phyloP scores from a whole-genome alignment of 2,329 filamentous ascomycete species.

The Bipolaris bicolor region DNA sequence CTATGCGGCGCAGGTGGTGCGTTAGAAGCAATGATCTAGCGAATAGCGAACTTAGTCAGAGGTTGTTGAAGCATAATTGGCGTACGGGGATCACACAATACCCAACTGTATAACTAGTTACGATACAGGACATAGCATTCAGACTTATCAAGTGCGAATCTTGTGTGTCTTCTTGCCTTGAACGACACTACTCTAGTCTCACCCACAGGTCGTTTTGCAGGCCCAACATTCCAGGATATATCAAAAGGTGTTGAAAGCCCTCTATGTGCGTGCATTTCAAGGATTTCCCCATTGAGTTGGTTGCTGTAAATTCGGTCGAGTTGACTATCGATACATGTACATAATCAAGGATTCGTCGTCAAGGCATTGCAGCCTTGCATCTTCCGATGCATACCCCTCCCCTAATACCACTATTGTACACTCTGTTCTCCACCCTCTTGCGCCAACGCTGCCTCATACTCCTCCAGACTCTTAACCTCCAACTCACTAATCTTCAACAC shows the following conservation, averaged over 20 bases:
- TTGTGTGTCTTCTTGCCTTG: neutral
- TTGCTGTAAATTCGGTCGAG: neutral
- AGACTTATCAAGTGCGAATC: neutral
- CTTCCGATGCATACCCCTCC: neutral
- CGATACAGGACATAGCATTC: neutral
- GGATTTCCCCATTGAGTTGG: neutral
- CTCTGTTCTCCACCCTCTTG: constrained; percentile 6
- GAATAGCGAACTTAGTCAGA: neutral
- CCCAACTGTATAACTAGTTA: constrained; percentile 12
- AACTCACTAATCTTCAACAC: constrained; percentile 84
- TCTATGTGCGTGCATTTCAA: neutral
- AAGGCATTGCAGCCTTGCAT: neutral
- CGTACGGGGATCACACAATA: constrained; percentile 8
- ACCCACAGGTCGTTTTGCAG: neutral
- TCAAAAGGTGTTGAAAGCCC: neutral
- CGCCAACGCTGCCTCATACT: constrained; percentile 53
- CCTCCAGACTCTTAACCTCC: constrained; percentile 65
- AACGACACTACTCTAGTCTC: neutral
- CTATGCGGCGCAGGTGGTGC: constrained; percentile 53
- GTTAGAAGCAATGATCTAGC: constrained; percentile 20
- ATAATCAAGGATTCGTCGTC: neutral
- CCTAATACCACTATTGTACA: constrained; percentile 10
- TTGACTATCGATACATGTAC: neutral
- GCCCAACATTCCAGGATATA: neutral
- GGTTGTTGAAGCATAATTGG: constrained; percentile 6